phyloP scores from a whole-genome alignment of 768 basidiomycete species.

The Crucibulum laeve region DNA sequence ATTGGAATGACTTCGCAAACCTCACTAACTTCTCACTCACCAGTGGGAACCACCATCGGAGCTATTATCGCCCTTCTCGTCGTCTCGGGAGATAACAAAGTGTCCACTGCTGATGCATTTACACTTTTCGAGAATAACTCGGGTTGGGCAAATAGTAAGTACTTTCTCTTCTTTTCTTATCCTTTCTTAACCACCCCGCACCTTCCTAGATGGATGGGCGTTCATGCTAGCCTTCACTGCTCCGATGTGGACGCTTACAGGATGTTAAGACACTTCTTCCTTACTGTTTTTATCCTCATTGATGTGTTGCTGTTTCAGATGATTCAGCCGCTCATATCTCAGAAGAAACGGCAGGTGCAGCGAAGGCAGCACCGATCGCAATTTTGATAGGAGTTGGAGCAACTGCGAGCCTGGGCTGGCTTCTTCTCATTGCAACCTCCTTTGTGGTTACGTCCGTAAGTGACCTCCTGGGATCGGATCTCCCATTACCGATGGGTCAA shows the following conservation, averaged over 20 bases:
- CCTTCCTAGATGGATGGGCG: conserved; percentile 62
- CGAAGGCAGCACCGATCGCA: conserved; percentile 61
- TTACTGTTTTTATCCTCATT: background rate
- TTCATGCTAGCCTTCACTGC: conserved; percentile 70
- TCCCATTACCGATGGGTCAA: conserved; percentile 72
- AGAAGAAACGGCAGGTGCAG: conserved; percentile 66
- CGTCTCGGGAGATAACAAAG: conserved; percentile 47
- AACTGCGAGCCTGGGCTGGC: conserved; percentile 61
- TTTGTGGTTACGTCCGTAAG: conserved; percentile 57
- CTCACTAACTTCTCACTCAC: background rate
- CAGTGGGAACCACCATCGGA: conserved; percentile 63
- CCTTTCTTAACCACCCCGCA: background rate
- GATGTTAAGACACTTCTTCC: conserved; percentile 40
- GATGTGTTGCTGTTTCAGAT: conserved; percentile 31
- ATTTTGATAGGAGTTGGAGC: conserved; percentile 60
- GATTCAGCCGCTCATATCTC: conserved; percentile 76
- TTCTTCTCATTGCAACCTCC: conserved; percentile 60
- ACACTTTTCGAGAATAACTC: conserved; percentile 68
- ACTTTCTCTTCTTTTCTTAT: background rate
- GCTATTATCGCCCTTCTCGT: conserved; percentile 59
- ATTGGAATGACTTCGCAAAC: background rate
- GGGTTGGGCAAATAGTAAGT: conserved; percentile 60
- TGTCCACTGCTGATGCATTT: conserved; percentile 67
- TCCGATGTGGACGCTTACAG: conserved; percentile 78
- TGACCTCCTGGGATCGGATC: conserved; percentile 38